phyloP scores from a whole-genome alignment of 164 flowering plant genomes.

The Brasenia schreberi region DNA sequence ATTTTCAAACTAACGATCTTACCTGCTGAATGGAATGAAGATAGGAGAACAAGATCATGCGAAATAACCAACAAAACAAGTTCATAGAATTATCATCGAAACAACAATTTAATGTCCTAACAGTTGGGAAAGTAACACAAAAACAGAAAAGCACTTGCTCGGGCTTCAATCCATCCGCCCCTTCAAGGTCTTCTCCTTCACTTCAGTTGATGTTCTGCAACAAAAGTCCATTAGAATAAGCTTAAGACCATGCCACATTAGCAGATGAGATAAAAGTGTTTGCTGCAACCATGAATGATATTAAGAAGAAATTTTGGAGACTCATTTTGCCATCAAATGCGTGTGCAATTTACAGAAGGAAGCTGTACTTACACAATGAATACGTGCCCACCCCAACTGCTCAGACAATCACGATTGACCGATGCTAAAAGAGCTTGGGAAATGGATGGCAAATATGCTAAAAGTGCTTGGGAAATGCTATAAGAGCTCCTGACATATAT shows the following conservation, averaged over 20 bases:
- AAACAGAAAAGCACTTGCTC: too few relatives aligned
- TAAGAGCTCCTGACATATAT: constrained; percentile 45
- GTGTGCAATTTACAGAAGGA: neutral
- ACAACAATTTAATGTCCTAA: too few relatives aligned
- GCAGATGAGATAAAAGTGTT: neutral
- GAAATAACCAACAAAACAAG: too few relatives aligned
- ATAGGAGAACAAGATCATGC: too few relatives aligned
- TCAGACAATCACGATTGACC: constrained; percentile 86
- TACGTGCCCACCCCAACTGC: constrained; percentile 98
- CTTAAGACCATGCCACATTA: neutral
- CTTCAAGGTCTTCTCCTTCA: constrained; percentile 69
- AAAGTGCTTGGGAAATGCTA: constrained; percentile 84
- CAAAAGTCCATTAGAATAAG: constrained; percentile 2
- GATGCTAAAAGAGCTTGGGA: constrained; percentile 87
- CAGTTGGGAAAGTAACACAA: too few relatives aligned
- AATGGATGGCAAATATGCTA: constrained; percentile 76
- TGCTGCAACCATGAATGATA: neutral
- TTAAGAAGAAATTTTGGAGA: neutral
- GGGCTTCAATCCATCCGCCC: constrained; percentile 78
- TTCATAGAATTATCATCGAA: too few relatives aligned
- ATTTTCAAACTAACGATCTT: too few relatives aligned
- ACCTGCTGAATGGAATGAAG: too few relatives aligned
- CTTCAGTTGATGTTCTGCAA: constrained; percentile 79
- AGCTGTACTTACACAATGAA: constrained; percentile 64
- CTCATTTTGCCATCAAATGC: neutral